Conservation (phyloP, 768 basidiomycete species). For the Xanthoconium purpureum region DNA sequence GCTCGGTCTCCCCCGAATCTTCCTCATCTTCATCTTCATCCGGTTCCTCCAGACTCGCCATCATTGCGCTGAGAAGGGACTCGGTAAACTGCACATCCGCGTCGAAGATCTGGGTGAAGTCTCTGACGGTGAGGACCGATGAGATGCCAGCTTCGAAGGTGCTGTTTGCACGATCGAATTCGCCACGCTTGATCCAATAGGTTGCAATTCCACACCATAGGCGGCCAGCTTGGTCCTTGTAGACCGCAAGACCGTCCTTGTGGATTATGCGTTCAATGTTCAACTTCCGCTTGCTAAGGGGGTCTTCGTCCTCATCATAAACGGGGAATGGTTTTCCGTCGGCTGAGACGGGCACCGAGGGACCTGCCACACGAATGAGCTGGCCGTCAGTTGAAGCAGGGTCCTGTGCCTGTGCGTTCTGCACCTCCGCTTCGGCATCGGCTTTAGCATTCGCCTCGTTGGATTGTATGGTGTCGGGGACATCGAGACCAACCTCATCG, state of each 20-base stretch:
- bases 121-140: constrained; percentile 85
- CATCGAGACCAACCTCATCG: constrained; percentile 89
- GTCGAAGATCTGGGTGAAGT: constrained; percentile 98
- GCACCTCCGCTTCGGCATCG: constrained; percentile 44
- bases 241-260: constrained; percentile 81
- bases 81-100: constrained; percentile 94
- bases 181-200: constrained; percentile 96
- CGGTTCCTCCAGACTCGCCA: constrained; percentile 77
- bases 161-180: constrained; percentile 85
- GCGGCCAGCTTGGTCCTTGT: constrained; percentile 95
- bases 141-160: constrained; percentile 88
- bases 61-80: constrained; percentile 82
- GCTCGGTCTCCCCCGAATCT: constrained; percentile 72
- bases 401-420: constrained; percentile 29
- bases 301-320: constrained; percentile 85
- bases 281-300: constrained; percentile 61
- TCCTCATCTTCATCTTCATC: constrained; percentile 79
- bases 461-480: constrained; percentile 65
- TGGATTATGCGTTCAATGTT: constrained; percentile 86
- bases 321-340: constrained; percentile 48
- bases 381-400: constrained; percentile 53
- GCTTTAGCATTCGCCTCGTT: constrained; percentile 48
- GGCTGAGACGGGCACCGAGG: constrained; percentile 49
- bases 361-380: constrained; percentile 70
- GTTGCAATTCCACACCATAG: constrained; percentile 96